phyloP scores from a whole-genome alignment of 257 asterid genomes.

The Solanum chaucha region DNA sequence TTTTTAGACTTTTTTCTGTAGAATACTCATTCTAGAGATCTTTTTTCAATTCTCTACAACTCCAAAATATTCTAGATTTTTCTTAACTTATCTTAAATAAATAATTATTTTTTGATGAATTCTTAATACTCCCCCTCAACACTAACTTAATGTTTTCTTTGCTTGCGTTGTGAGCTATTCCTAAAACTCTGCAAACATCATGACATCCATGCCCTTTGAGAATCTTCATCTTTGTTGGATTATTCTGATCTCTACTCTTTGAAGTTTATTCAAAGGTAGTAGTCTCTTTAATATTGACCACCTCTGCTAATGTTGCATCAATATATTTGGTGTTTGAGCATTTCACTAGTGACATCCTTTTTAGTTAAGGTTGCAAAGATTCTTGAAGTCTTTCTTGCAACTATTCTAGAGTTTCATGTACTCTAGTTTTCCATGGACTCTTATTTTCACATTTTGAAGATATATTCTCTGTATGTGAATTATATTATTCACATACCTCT shows the following conservation, averaged over 20 bases:
- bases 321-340: too few species aligned
- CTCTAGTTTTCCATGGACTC: background rate
- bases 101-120: too few species aligned
- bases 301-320: background rate
- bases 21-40: too few species aligned
- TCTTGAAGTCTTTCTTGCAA: background rate
- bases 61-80: too few species aligned
- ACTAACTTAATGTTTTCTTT: background rate
- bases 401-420: background rate
- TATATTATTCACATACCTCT: background rate
- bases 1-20: too few species aligned
- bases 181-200: background rate
- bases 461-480: background rate
- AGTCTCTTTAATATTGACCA: too few species aligned
- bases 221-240: background rate
- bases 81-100: background rate
- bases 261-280: background rate
- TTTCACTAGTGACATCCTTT: too few species aligned
- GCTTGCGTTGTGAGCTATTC: background rate
- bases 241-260: background rate
- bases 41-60: too few species aligned
- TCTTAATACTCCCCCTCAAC: background rate
- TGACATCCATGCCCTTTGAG: background rate
- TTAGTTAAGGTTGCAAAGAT: too few species aligned
- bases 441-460: too few species aligned